Evolutionary conservation across 2,329 filamentous ascomycete genomes (phyloP), one percentile per base, ranked within the genome.

Genomic region (Peltaster fructicola): DNA sequence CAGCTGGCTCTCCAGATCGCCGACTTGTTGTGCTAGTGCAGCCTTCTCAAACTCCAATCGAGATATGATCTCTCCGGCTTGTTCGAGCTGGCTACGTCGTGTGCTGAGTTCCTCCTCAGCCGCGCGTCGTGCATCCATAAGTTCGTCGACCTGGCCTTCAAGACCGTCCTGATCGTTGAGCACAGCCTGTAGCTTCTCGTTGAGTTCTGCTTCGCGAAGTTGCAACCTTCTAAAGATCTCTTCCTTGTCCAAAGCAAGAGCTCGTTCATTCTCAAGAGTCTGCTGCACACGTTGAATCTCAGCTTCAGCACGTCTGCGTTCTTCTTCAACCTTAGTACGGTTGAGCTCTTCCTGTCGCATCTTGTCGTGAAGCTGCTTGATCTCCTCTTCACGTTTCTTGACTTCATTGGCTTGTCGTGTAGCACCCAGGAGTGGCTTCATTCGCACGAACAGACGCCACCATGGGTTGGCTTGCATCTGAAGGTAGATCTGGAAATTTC

Each of bases 161-260:
- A 98, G 65, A 26, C 74, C 73, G 45, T 95, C 85, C 47, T 95
- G 85, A 40, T 99, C 90, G 12, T 91, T 78, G 31, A 95, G 70
- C 15, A 85, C 85, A 18, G 79, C 85, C 17, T 81, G 68, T 14
- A 99, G 65, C 54, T 95, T 93, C 43, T 98, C 90, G 25, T 75
- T 79, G 4, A 99, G 65, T 47, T 98, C 85, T 7, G 72, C 65
- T 52, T 98, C 88, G n/a, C 88, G 76, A 26, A 74, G 59, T 45
- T 93, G 88, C 12, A 98, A 61, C n/a, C 90, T 71, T 47, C 85
- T 90, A 61, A 95, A 98, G 31, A 99, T 98, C 43, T 98, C 88
- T 47, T 99, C 90, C 48, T 98, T 98, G 52, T 99, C 88, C 4
- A 98, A 59, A 1, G 88, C 88, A 20, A 98, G 62, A n/a, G 85